Base-by-base conservation (phyloP, 176 grass and related monocot genomes). In the Rhipidocladum racemiflorum region DNA sequence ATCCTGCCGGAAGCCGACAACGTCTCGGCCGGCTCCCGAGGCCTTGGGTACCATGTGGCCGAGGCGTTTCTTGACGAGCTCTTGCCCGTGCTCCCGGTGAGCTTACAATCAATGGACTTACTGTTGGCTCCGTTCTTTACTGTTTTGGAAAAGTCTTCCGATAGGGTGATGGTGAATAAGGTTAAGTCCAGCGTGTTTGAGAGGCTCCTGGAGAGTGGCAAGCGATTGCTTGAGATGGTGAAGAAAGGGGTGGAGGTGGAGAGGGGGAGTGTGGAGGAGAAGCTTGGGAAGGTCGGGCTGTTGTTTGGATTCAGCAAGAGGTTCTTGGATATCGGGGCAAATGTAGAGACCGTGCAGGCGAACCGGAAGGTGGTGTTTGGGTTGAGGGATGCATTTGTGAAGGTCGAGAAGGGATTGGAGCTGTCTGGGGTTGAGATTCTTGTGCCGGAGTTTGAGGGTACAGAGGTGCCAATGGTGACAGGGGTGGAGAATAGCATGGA, bases 41-140 rank as follows among this genome's bases (percentile, higher is more conserved):
- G 93, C 0, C 85, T 95, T 40, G 88, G 82, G 18, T 99, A 95
- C 83, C 96, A 95, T 21, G 77, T 95, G 27, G 89, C 93, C 18
- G 96, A 99, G 36, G 85, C 80, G 46, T 95, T 99, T 74, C 85
- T 93, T 6, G 96, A 95, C 69, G 96, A 99, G 85, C 76, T 95
- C 5, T 7, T 84, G 68, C 85, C 88, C 7, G 71, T 93, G 54
- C 78, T 98, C 13, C 96, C 96, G 1, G 34, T 99, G 3, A 84
- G 60, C 29, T 28, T 83, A 23, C 54, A 46, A 70, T 86, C 87
- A 3, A 45, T 91, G 69, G 80, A 87, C 28, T 12, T 81, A 8
- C 36, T 99, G 55, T 15, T 99, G 34, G 81, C 38, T 9, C 92
- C 92, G 0, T 95, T 99, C 81, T 85, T 99, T n/a, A 18, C 74